Evolutionary conservation across 73 alveolate genomes (phyloP).

Genomic region (Tetrahymena malaccensis): DNA sequence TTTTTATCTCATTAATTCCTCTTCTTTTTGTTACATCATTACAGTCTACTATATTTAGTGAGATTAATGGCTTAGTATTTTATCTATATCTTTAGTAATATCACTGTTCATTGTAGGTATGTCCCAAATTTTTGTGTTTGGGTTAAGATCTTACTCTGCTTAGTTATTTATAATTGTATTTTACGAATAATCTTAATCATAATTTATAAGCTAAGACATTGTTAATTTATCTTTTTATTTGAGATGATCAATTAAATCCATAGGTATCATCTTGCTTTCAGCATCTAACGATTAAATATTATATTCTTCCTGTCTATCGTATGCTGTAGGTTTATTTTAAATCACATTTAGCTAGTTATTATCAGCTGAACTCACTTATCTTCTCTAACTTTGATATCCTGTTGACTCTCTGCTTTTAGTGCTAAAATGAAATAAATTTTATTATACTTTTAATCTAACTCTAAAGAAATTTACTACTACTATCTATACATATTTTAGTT

Average conservation of each 20-base stretch:
- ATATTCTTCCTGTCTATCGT: neutral
- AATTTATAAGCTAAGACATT: neutral
- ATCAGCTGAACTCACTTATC: neutral
- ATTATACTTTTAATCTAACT: neutral
- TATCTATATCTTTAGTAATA: neutral
- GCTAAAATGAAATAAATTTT: neutral
- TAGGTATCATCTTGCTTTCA: neutral
- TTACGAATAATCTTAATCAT: neutral
- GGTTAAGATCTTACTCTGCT: neutral
- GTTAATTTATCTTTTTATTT: neutral
- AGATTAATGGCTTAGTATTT: neutral
- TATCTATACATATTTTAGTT: neutral
- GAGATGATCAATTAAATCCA: neutral
- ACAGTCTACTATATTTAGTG: neutral
- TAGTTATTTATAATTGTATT: neutral
- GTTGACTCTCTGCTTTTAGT: neutral
- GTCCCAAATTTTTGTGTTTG: neutral
- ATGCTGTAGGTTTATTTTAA: neutral
- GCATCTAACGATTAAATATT: neutral
- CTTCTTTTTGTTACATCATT: neutral
- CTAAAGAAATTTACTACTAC: neutral
- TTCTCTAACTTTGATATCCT: neutral
- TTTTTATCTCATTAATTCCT: neutral
- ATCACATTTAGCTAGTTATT: neutral
- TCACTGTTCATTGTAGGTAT: neutral